Conservation (phyloP, 1,284 basidiomycete genomes). For the Agroathelia rolfsii region DNA sequence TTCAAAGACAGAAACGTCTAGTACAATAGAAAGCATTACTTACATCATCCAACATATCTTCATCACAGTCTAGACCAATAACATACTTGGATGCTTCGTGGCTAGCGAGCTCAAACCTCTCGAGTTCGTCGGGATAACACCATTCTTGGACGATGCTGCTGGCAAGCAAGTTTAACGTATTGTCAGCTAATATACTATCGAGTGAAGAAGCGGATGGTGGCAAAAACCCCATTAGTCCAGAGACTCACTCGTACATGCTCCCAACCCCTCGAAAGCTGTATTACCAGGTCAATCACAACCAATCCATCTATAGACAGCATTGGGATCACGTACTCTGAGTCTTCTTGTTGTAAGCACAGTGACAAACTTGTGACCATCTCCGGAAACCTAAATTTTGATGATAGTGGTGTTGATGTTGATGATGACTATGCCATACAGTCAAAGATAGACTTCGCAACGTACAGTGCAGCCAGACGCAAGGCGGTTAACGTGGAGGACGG, state of each 20-base stretch:
- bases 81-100: constrained; percentile 46
- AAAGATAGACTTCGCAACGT: constrained; percentile 19
- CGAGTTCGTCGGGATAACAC: constrained; percentile 57
- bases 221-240: too few relatives aligned
- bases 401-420: constrained; percentile 5
- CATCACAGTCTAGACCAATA: constrained; percentile 40
- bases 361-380: constrained; percentile 59
- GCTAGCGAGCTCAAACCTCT: constrained; percentile 54
- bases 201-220: too few relatives aligned
- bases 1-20: too few relatives aligned
- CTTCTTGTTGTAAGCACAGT: too few relatives aligned
- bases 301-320: too few relatives aligned
- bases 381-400: constrained; percentile 42
- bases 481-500: constrained; percentile 40
- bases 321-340: constrained; percentile 45
- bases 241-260: too few relatives aligned
- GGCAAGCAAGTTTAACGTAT: too few relatives aligned
- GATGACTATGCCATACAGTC: constrained; percentile 3
- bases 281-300: too few relatives aligned
- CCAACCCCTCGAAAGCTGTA: too few relatives aligned
- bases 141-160: constrained; percentile 53
- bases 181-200: too few relatives aligned
- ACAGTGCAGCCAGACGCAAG: constrained; percentile 55
- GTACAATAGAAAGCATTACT: too few relatives aligned
- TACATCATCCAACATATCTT: constrained; percentile 55